Base-by-base conservation (phyloP, 108 stramenopile genomes). In the Cyclotella baltica region DNA sequence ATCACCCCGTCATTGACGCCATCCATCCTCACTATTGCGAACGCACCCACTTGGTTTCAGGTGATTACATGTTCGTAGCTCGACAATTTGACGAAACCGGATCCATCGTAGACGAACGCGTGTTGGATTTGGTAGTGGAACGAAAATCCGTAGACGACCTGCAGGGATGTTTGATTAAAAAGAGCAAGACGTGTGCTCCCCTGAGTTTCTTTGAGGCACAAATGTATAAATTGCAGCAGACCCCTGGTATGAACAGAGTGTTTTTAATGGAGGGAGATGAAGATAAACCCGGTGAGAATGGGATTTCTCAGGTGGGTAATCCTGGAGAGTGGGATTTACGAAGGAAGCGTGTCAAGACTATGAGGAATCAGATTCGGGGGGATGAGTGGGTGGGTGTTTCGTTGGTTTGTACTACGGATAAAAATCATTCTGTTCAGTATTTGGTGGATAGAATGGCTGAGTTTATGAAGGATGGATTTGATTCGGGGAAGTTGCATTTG, bases 241-340 rank as follows among this genome's bases (percentile, higher is more conserved):
- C 67, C 35, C 67, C 67, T 10, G 36, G 58, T 15, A 16, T 19
- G 10, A 63, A 59, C 15, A 70, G 68, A 40, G 30, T 78, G 0
- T 78, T 78, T 37, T 57, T 78, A 48, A 66, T 78, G 61, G 77
- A 78, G 35, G 77, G 69, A 0, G 63, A 78, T 57, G 77, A 78
- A 55, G 77, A 78, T 27, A 65, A 11, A 4, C 15, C 35, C 0
- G 27, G 33, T 8, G 35, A 48, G 10, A 43, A 43, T 13, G 40
- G 40, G 40, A 62, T 75, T 38, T 64, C 62, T 15, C 4, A n/a
- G 48, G 27, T 11, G 35, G 64, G 73, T 22, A 37, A 62, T 47
- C 20, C 40, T 18, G 47, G 38, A 43, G 69, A 77, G 61, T 35
- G 31, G 47, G 48, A 34, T 22, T 63, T 61, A 30, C 53, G 75